These are phyloP conservation scores for Delphinella strobiligena DNA, from an alignment of 2,329 filamentous ascomycete species.

Conservation along the genomic window DNA sequence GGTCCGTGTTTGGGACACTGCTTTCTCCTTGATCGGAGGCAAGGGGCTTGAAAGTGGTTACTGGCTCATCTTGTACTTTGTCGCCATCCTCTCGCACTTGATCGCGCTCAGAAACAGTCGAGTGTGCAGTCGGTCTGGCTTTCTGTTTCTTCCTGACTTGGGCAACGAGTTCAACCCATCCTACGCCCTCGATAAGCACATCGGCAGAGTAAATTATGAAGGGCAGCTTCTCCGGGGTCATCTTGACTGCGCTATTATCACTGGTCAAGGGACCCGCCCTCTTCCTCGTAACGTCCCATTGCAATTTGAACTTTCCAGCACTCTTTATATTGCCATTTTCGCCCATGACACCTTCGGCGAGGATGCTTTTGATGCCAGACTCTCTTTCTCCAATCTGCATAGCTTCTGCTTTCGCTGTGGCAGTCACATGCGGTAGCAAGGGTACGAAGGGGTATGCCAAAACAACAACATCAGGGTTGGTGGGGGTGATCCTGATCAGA, in stretches of 20 bases:
- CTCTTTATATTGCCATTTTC: slow-evolving; percentile 29
- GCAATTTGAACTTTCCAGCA: slow-evolving; percentile 64
- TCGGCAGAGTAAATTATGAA: slow-evolving; percentile 73
- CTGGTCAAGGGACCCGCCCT: slow-evolving; percentile 63
- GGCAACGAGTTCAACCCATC: slow-evolving; percentile 80
- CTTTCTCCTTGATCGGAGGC: background rate
- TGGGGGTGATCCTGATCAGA: slow-evolving; percentile 75
- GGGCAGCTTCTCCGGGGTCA: slow-evolving; percentile 57
- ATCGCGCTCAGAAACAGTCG: background rate
- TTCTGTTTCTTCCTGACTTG: slow-evolving; percentile 44
- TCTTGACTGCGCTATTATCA: slow-evolving; percentile 44
- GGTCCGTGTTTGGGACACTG: background rate
- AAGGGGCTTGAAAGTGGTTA: background rate
- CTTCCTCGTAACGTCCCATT: slow-evolving; percentile 71
- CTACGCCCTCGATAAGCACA: slow-evolving; percentile 80
- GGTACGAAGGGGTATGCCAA: slow-evolving; percentile 82
- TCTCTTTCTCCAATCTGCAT: slow-evolving; percentile 55
- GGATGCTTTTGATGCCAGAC: slow-evolving; percentile 46
- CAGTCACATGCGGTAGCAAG: slow-evolving; percentile 62
- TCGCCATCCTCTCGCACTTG: background rate
- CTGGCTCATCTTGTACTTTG: background rate
- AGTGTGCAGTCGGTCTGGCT: background rate
- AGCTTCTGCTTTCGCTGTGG: slow-evolving; percentile 64
- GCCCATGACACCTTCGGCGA: slow-evolving; percentile 33
- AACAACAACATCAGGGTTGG: slow-evolving; percentile 48